Conservation (phyloP, 192 early-diverging fungal species). For the Podila epigama region DNA sequence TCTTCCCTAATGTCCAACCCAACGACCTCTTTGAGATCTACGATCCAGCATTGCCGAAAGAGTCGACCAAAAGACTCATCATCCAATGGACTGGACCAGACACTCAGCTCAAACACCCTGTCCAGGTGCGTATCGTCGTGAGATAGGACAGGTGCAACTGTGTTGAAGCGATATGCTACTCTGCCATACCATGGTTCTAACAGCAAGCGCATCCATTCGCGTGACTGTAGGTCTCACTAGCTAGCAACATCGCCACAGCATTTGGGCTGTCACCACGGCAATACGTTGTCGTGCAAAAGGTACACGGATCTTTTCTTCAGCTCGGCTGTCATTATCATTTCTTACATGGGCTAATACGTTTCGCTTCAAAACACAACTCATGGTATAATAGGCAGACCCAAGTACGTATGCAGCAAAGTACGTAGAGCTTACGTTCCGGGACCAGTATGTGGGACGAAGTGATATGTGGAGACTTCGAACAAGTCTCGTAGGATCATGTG, state of each 20-base stretch:
- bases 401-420: slow-evolving; percentile 74
- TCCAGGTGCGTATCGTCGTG: slow-evolving; percentile 56
- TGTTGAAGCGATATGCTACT: background rate
- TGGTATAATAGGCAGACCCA: slow-evolving; percentile 75
- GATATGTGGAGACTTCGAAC: slow-evolving; percentile 94
- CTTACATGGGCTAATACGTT: no score
- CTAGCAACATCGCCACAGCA: slow-evolving; percentile 68
- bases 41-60: slow-evolving; percentile 37
- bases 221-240: slow-evolving; percentile 78
- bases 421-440: slow-evolving; percentile 86
- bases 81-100: slow-evolving; percentile 61
- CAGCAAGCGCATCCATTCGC: no score
- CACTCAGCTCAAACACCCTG: slow-evolving; percentile 55
- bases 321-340: no score
- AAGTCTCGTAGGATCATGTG: slow-evolving; percentile 68
- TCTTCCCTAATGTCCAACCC: slow-evolving; percentile 61
- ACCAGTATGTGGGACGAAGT: slow-evolving; percentile 90
- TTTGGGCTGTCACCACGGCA: slow-evolving; percentile 67
- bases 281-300: slow-evolving; percentile 70
- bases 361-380: no score
- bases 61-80: slow-evolving; percentile 51
- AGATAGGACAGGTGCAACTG: background rate
- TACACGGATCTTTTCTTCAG: no score
- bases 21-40: slow-evolving; percentile 75
- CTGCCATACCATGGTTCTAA: background rate